Conservation (phyloP, 2,329 filamentous ascomycete genomes). For the Fusarium sp. region DNA sequence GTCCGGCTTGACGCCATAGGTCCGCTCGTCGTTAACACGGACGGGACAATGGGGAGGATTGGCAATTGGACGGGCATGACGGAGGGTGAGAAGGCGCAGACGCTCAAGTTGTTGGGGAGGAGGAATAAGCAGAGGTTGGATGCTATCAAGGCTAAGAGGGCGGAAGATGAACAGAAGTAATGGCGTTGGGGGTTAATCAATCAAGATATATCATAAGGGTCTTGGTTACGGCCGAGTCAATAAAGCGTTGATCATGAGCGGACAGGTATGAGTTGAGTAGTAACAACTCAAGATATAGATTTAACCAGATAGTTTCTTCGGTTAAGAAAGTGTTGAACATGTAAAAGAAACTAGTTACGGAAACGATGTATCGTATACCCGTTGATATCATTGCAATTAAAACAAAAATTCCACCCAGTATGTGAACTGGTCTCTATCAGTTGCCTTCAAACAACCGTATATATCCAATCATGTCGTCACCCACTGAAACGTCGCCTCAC, state of each 20-base stretch:
- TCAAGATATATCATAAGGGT: background rate
- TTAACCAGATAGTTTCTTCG: constrained; percentile 8
- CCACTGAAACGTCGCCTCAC: constrained; percentile 25
- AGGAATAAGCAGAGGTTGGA: constrained; percentile 75
- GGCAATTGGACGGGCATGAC: constrained; percentile 81
- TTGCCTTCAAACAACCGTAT: constrained; percentile 31
- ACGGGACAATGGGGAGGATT: constrained; percentile 79
- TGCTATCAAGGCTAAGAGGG: constrained; percentile 56
- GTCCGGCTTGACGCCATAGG: constrained; percentile 77
- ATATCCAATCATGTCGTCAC: constrained; percentile 34
- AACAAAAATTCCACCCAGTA: constrained; percentile 30
- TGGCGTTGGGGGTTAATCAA: background rate
- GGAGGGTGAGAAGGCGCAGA: constrained; percentile 75
- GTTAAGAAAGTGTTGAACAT: constrained; percentile 31
- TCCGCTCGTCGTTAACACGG: constrained; percentile 79
- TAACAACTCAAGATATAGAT: constrained; percentile 6
- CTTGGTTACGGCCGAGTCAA: background rate
- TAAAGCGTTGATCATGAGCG: background rate
- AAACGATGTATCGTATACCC: constrained; percentile 46
- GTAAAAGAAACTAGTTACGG: constrained; percentile 39
- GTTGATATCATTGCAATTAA: constrained; percentile 50
- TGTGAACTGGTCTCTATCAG: constrained; percentile 40
- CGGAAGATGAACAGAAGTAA: constrained; percentile 28
- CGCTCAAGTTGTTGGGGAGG: constrained; percentile 75
- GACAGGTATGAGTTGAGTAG: background rate